Percentiles rank a stretch among this genome's conserved stretches.
phyloP scores from a whole-genome alignment of 2,329 filamentous ascomycete species.

The Ceratocystis variospora region DNA sequence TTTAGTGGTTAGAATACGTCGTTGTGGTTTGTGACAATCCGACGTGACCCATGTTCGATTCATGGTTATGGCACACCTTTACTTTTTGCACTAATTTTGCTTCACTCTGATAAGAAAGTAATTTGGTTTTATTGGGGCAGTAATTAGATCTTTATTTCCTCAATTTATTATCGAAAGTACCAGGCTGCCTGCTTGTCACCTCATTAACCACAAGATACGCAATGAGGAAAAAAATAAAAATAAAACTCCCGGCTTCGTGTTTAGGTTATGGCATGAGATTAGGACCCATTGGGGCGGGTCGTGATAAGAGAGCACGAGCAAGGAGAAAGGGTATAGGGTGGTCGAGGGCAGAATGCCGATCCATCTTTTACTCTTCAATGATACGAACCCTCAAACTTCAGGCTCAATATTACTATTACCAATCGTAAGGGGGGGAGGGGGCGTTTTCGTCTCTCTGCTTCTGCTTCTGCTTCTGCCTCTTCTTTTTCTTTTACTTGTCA shows the following conservation, averaged over 20 bases:
- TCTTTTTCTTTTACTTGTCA: background rate
- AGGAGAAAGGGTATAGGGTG: too few species aligned
- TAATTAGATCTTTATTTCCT: background rate
- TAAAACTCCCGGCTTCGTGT: too few species aligned
- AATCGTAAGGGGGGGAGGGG: background rate
- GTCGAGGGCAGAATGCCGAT: too few species aligned
- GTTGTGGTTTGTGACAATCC: slow-evolving; percentile 9
- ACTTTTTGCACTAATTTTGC: background rate
- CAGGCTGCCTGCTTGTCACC: background rate
- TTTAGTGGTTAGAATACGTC: slow-evolving; percentile 17
- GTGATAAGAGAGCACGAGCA: too few species aligned
- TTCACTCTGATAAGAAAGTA: background rate
- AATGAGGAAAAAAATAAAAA: too few species aligned
- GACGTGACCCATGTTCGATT: slow-evolving; percentile 16
- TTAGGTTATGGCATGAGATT: too few species aligned
- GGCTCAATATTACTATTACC: background rate
- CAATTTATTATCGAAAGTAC: background rate
- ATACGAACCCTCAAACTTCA: background rate
- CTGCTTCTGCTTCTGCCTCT: background rate
- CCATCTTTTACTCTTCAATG: background rate
- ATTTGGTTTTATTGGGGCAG: background rate
- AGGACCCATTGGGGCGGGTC: too few species aligned
- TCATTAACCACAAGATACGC: background rate
- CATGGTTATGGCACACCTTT: slow-evolving; percentile 14
- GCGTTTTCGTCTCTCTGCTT: background rate